Base-by-base conservation (phyloP, 1,139 yeast species). In the Diutina scorzettiae region DNA sequence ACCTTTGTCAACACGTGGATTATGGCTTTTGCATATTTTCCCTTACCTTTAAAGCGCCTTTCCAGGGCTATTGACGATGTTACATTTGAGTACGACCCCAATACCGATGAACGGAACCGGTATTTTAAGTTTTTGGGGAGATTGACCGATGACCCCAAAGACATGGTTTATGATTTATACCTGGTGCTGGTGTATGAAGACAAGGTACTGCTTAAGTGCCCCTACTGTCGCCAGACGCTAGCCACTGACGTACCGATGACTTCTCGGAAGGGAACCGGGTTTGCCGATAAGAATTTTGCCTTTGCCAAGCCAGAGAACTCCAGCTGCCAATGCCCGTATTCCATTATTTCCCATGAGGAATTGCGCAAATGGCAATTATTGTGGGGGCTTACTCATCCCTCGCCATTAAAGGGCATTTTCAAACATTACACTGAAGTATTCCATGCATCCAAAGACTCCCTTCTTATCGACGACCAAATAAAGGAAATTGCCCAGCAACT, bases 1-100 rank as follows among this genome's bases (percentile, higher is more conserved):
- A 34, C 39, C n/a, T 34, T 34, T n/a, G 19, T 34, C 28, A 34
- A 34, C 16, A 34, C 39, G 7, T 34, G 39, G 39, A 23, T 34
- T 28, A 34, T 34, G 39, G 39, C 39, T 12, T 34, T 34, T 23
- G 39, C 39, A 5, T 34, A 34, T 16, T 34, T 34, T 14, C 39
- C 39, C 6, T 34, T 34, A 19, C 39, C 39, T 8, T 20, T 34
- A 2, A 34, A 34, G 20, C 27, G 39, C 3, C 23, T 34, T 12
- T 21, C 39, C 7, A 17, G 28, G 11, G 39, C 39, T 4, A 34
- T 34, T 14, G 39, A 34, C 17, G 39, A 34, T 23, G n/a, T 12
- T 14, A 20, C 28, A 4, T 34, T n/a, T 23, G 39, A 34, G 18
- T 34, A 34, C 16, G 17, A 23, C 23, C 39, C 39, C 17, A 20